A percentile compares a stretch with the other conserved stretches of the same genome.
Conservation (phyloP, 495 filamentous ascomycete genomes). For the Xylaria scruposa region DNA sequence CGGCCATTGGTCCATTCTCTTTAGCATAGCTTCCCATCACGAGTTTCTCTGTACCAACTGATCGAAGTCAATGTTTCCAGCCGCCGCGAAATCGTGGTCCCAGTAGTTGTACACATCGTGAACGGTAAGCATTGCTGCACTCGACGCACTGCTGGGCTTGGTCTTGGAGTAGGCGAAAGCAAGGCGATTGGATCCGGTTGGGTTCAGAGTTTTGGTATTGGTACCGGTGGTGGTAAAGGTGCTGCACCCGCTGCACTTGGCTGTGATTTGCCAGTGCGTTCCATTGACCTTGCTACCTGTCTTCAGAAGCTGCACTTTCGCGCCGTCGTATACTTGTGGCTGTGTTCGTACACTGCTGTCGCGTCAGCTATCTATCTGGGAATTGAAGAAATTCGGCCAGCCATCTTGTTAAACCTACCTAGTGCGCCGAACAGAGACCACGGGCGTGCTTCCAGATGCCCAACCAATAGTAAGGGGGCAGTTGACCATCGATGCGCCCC, state of each 20-base stretch:
- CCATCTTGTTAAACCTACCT: slow-evolving; percentile 38
- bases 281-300: slow-evolving; percentile 47
- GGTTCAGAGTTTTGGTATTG: slow-evolving; percentile 41
- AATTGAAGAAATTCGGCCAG: neutral
- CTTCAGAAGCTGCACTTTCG: slow-evolving; percentile 42
- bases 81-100: slow-evolving; percentile 50
- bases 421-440: slow-evolving; percentile 45
- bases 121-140: slow-evolving; percentile 41
- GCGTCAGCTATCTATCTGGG: neutral
- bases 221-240: slow-evolving; percentile 39
- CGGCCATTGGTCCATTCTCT: neutral
- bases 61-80: slow-evolving; percentile 46
- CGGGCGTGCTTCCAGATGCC: slow-evolving; percentile 37
- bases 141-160: slow-evolving; percentile 42
- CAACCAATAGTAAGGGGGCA: slow-evolving; percentile 50
- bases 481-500: slow-evolving; percentile 50
- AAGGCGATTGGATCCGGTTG: slow-evolving; percentile 47
- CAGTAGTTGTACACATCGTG: slow-evolving; percentile 54
- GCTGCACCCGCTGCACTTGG: slow-evolving; percentile 52
- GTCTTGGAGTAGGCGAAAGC: slow-evolving; percentile 51
- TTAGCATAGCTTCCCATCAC: slow-evolving; percentile 27
- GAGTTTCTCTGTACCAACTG: slow-evolving; percentile 43
- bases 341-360: slow-evolving; percentile 39
- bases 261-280: slow-evolving; percentile 55
- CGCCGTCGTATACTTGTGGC: slow-evolving; percentile 41